These are phyloP conservation scores for Musa schizocarpa DNA, from an alignment of 176 grass and related monocot species.

Conservation along the genomic window DNA sequence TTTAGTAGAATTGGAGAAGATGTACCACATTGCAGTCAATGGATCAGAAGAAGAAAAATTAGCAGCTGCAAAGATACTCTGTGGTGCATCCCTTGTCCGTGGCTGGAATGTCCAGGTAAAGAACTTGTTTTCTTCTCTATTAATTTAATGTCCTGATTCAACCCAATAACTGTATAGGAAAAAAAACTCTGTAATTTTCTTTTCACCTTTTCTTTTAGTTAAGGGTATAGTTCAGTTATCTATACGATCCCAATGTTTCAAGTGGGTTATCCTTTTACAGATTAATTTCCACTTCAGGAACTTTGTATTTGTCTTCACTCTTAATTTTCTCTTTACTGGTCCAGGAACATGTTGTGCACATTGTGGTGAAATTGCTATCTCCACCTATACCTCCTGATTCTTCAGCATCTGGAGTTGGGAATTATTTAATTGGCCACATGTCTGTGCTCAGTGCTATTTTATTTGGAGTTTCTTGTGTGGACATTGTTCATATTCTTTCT, in stretches of 20 bases:
- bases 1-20: constrained; percentile 68
- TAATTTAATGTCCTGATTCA: background rate
- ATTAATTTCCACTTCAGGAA: background rate
- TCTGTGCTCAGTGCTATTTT: constrained; percentile 67
- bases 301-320: constrained; percentile 4
- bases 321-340: constrained; percentile 25
- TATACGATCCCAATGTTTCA: no score
- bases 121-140: background rate
- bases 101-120: constrained; percentile 98
- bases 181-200: background rate
- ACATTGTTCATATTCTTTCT: constrained; percentile 84
- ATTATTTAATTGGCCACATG: constrained; percentile 69
- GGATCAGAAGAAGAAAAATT: constrained; percentile 90
- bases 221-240: no score
- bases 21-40: constrained; percentile 61
- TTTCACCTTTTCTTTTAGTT: no score
- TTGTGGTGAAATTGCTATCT: constrained; percentile 66
- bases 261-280: no score
- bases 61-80: constrained; percentile 85
- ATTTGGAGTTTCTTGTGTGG: constrained; percentile 60
- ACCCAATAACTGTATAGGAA: no score
- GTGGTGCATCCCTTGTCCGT: constrained; percentile 72
- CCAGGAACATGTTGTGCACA: constrained; percentile 79
- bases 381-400: constrained; percentile 56
- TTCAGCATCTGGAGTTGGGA: constrained; percentile 47